A percentile compares a stretch with the other conserved stretches of the same genome.
These are phyloP conservation scores for Verticillium tricorpus DNA, from an alignment of 2,329 filamentous ascomycete genomes.

Conservation along the genomic window DNA sequence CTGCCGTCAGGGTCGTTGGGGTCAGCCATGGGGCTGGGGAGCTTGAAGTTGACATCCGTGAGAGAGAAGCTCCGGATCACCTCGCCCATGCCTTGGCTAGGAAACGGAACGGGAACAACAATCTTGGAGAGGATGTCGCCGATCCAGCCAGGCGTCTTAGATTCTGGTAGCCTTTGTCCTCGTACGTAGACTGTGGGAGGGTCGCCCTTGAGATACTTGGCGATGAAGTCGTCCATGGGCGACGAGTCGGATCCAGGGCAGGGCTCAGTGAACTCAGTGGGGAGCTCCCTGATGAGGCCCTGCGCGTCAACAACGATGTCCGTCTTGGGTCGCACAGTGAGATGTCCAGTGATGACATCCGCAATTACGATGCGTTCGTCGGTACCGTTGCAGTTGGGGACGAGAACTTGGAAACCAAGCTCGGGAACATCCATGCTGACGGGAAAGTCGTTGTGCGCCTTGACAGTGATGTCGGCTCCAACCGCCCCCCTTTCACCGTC, in stretches of 20 bases:
- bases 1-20: constrained; percentile 67
- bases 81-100: constrained; percentile 74
- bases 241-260: constrained; percentile 78
- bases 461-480: constrained; percentile 72
- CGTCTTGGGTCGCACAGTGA: constrained; percentile 64
- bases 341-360: constrained; percentile 62
- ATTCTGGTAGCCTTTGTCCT: constrained; percentile 63
- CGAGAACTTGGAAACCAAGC: constrained; percentile 78
- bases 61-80: constrained; percentile 86
- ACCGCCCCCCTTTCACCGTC: constrained; percentile 57
- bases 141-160: constrained; percentile 76
- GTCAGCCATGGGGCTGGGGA: constrained; percentile 77
- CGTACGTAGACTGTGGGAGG: constrained; percentile 78
- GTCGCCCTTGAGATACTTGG: constrained; percentile 75
- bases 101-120: constrained; percentile 78
- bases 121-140: constrained; percentile 74
- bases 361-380: constrained; percentile 76
- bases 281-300: constrained; percentile 68
- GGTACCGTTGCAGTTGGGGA: constrained; percentile 70
- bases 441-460: constrained; percentile 72
- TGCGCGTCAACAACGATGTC: constrained; percentile 66
- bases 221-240: constrained; percentile 77
- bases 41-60: constrained; percentile 76
- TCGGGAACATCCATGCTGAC: constrained; percentile 72
- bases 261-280: constrained; percentile 63